These are phyloP conservation scores for Penstemon davidsonii DNA, from an alignment of 257 asterid species.

Conservation along the genomic window DNA sequence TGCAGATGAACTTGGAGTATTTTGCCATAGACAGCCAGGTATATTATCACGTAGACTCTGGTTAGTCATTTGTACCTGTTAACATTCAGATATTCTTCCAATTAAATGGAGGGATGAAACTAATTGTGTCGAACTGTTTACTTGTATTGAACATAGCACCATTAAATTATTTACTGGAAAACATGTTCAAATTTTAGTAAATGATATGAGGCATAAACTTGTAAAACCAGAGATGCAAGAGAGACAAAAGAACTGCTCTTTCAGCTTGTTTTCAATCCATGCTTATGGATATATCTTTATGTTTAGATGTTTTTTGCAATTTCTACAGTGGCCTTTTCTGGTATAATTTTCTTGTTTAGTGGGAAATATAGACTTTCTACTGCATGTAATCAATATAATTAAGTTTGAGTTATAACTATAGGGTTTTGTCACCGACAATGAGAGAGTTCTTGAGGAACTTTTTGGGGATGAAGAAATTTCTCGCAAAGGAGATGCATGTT, in stretches of 20 bases:
- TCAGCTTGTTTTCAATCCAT: conserved; percentile 9
- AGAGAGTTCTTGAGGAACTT: conserved; percentile 92
- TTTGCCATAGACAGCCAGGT: conserved; percentile 97
- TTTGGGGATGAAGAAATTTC: conserved; percentile 92
- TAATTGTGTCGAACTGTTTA: conserved; percentile 3
- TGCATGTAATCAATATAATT: conserved; percentile 15
- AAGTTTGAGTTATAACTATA: conserved; percentile 26
- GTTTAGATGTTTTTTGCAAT: background rate
- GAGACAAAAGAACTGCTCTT: conserved; percentile 19
- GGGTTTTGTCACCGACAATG: conserved; percentile 95
- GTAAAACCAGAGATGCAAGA: conserved; percentile 19
- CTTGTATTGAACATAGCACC: conserved; percentile 3
- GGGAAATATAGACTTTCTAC: conserved; percentile 20
- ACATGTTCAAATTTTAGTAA: conserved; percentile 2
- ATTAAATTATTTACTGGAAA: conserved; percentile 9
- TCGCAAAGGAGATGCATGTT: conserved; percentile 74
- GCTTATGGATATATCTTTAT: background rate
- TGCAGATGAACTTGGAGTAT: conserved; percentile 99
- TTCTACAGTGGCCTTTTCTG: conserved; percentile 5
- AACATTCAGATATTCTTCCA: conserved; percentile 3
- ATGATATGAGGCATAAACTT: conserved; percentile 12
- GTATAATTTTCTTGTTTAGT: conserved; percentile 14
- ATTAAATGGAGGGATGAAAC: conserved; percentile 4
- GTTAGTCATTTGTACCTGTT: background rate
- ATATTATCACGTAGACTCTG: conserved; percentile 27